A percentile compares a stretch with the other conserved stretches of the same genome.
These are phyloP conservation scores for Neonectria magnoliae DNA, from an alignment of 2,329 filamentous ascomycete genomes.

Conservation along the genomic window DNA sequence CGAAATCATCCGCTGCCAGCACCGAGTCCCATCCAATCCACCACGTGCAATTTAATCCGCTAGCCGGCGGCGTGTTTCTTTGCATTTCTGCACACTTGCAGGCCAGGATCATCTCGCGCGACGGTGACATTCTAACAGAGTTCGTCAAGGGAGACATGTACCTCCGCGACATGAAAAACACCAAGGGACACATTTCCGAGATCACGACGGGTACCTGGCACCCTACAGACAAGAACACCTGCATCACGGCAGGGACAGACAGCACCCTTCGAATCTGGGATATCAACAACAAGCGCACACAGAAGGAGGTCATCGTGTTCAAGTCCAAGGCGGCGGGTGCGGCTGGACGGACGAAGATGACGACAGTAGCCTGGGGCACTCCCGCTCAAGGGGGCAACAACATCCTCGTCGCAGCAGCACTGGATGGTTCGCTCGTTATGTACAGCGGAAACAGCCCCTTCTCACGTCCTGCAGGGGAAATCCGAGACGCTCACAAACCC, in stretches of 20 bases:
- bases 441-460: slow-evolving; percentile 92
- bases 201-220: slow-evolving; percentile 92
- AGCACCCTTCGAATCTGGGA: slow-evolving; percentile 98
- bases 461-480: slow-evolving; percentile 81
- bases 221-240: slow-evolving; percentile 83
- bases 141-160: slow-evolving; percentile 99
- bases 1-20: slow-evolving; percentile 72
- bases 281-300: slow-evolving; percentile 86
- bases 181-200: slow-evolving; percentile 95
- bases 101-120: slow-evolving; percentile 87
- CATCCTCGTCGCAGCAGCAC: slow-evolving; percentile 80
- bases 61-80: slow-evolving; percentile 81
- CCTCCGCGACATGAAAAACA: slow-evolving; percentile 94
- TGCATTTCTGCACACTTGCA: slow-evolving; percentile 91
- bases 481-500: slow-evolving; percentile 81
- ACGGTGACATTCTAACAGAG: slow-evolving; percentile 86
- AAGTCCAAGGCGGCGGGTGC: slow-evolving; percentile 91
- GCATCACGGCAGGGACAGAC: slow-evolving; percentile 91
- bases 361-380: slow-evolving; percentile 86
- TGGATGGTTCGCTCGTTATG: slow-evolving; percentile 92
- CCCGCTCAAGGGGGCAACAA: slow-evolving; percentile 80
- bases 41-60: slow-evolving; percentile 85
- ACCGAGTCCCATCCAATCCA: slow-evolving; percentile 90
- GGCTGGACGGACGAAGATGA: slow-evolving; percentile 93
- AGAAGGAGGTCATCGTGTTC: slow-evolving; percentile 95